Evolutionary conservation across 2,329 filamentous ascomycete genomes (phyloP).

Genomic region (Cladosporium sp.): DNA sequence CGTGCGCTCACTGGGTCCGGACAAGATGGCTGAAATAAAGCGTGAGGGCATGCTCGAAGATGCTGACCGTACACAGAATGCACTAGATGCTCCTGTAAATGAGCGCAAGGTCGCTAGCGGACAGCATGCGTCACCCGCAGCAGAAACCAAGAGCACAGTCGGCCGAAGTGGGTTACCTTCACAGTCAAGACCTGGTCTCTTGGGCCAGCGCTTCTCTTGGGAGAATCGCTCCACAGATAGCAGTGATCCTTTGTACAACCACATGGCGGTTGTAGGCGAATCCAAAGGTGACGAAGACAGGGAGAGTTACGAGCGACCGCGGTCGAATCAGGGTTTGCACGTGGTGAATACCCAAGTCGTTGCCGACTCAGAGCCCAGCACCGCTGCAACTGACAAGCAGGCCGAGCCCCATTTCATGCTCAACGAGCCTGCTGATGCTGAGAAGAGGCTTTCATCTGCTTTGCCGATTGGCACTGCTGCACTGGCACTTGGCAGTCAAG

Average conservation of each 20-base stretch:
- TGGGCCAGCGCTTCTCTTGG: constrained; percentile 37
- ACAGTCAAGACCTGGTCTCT: constrained; percentile 16
- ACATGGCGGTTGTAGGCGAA: constrained; percentile 9
- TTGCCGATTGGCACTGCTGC: neutral
- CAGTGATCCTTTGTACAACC: neutral
- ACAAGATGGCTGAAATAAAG: constrained; percentile 20
- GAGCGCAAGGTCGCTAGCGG: constrained; percentile 20
- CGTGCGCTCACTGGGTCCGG: constrained; percentile 61
- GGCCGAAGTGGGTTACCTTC: constrained; percentile 12
- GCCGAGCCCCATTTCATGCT: neutral
- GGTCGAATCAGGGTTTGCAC: constrained; percentile 33
- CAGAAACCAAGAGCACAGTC: constrained; percentile 14
- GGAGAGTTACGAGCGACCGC: constrained; percentile 27
- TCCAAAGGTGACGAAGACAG: constrained; percentile 8
- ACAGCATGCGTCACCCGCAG: constrained; percentile 25
- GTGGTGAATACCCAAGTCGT: constrained; percentile 36
- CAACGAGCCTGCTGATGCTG: constrained; percentile 2
- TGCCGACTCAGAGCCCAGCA: constrained; percentile 11
- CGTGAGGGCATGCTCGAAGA: constrained; percentile 19
- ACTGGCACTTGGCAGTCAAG: neutral
- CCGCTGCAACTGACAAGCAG: constrained; percentile 4
- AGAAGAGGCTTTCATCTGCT: neutral
- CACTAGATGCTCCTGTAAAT: constrained; percentile 27
- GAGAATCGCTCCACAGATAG: constrained; percentile 24
- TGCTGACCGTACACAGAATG: constrained; percentile 23